Base-by-base conservation (phyloP, 1,284 basidiomycete species). In the Butyriboletus appendiculatus region DNA sequence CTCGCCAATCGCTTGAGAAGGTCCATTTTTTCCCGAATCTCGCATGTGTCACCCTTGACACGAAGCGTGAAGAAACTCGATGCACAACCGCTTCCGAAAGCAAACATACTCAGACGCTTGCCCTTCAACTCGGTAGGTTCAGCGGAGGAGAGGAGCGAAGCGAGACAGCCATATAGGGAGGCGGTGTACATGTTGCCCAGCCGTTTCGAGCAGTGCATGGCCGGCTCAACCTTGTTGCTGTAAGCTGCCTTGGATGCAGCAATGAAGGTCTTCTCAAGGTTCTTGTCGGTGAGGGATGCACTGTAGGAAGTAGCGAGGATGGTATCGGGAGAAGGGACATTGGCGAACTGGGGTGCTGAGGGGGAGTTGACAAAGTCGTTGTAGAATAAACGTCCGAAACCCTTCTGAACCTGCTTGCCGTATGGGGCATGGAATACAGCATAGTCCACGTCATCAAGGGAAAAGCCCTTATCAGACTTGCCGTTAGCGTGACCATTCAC, bases 151-250 rank as follows among this genome's bases (percentile, higher is more conserved):
- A 97, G 68, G 34, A 96, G 77, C 15, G 88, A 92, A 34, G 94
- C 92, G 56, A 99, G 84, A 61, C 93, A 95, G 53, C 94, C 94
- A 72, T 96, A 98, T 28, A 99, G 80, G 42, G 94, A 96, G n/a
- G 90, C 96, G 22, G 96, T 96, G 84, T 99, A 98, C 92, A 96
- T 97, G 85, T 99, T 98, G 16, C 96, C 96, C 67, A 95, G 86
- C 50, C 92, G 86, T 70, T 85, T 84, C 49, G 93, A 92, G 76
- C 88, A 90, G 59, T 86, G 83, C 81, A 94, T 93, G 26, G 77
- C 82, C 7, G 92, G 89, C 58, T 84, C 82, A 26, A 93, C 87
- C 65, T 86, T 85, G 59, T 80, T 74, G 58, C 81, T 81, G 75
- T 92, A 96, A 45, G 83, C 79, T 22, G 78, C 73, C 70, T 91